A percentile compares a stretch with the other conserved stretches of the same genome.
Conservation (phyloP, 164 flowering plant species). For the Hamamelis virginiana region DNA sequence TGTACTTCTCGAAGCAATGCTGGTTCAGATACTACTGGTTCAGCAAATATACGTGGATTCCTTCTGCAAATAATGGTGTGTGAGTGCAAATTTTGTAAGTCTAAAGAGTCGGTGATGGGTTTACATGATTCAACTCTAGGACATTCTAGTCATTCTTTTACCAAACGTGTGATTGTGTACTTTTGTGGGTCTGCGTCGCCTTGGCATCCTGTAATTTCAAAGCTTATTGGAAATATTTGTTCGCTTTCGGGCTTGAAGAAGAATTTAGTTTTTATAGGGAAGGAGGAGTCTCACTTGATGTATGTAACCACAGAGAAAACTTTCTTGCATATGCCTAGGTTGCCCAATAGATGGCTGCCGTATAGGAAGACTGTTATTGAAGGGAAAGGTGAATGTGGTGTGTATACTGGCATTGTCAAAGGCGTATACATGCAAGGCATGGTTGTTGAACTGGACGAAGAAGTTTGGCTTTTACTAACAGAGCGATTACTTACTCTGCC, state of each 20-base stretch:
- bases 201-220: constrained; percentile 64
- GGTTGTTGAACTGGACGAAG: constrained; percentile 75
- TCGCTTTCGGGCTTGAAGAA: constrained; percentile 59
- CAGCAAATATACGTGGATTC: constrained; percentile 51
- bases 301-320: constrained; percentile 52
- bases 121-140: constrained; percentile 11
- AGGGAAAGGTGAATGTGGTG: constrained; percentile 48
- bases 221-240: constrained; percentile 47
- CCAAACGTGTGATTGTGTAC: constrained; percentile 38
- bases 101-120: constrained; percentile 13
- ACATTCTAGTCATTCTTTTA: constrained; percentile 34
- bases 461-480: constrained; percentile 74
- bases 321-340: constrained; percentile 31
- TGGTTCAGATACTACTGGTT: not conserved
- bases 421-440: constrained; percentile 75
- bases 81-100: constrained; percentile 52
- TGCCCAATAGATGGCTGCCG: constrained; percentile 7
- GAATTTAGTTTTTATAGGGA: constrained; percentile 59
- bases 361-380: constrained; percentile 13
- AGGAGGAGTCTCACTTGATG: constrained; percentile 48
- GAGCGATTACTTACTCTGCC: constrained; percentile 41
- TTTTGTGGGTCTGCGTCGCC: constrained; percentile 51
- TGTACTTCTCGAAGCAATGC: constrained; percentile 31
- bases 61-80: constrained; percentile 56
- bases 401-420: constrained; percentile 68